A percentile compares a stretch with the other conserved stretches of the same genome.
phyloP scores from a whole-genome alignment of 2,329 filamentous ascomycete species.

The Cordyceps cateniannulata region DNA sequence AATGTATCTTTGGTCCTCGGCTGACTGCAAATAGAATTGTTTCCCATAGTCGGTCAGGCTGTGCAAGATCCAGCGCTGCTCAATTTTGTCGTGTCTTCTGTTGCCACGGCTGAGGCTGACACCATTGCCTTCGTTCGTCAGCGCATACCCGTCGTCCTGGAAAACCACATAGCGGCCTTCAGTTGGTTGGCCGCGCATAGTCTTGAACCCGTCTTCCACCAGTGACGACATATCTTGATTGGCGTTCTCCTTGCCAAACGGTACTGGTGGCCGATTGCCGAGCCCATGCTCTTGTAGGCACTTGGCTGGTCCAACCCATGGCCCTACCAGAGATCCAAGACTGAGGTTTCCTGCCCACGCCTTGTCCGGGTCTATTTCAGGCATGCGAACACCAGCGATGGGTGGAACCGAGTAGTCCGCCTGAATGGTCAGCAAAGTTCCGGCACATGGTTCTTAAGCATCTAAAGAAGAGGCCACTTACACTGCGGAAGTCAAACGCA shows the following conservation, averaged over 20 bases:
- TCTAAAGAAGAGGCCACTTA: background rate
- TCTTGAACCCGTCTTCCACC: slow-evolving; percentile 46
- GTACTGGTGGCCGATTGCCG: slow-evolving; percentile 25
- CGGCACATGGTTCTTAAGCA: background rate
- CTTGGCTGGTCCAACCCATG: slow-evolving; percentile 33
- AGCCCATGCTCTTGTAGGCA: slow-evolving; percentile 25
- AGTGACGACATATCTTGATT: slow-evolving; percentile 26
- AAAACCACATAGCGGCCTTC: slow-evolving; percentile 49
- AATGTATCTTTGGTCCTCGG: slow-evolving; percentile 21
- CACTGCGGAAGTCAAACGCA: slow-evolving; percentile 34
- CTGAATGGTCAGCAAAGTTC: background rate
- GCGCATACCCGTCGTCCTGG: slow-evolving; percentile 34
- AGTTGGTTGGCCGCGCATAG: slow-evolving; percentile 41
- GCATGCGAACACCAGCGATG: slow-evolving; percentile 31
- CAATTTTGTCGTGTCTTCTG: slow-evolving; percentile 29
- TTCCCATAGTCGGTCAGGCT: slow-evolving; percentile 18
- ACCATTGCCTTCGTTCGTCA: slow-evolving; percentile 25
- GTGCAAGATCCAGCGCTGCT: slow-evolving; percentile 45
- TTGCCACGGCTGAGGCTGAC: slow-evolving; percentile 10
- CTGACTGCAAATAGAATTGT: slow-evolving; percentile 21
- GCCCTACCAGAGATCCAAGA: slow-evolving; percentile 12
- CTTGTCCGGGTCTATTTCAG: slow-evolving; percentile 24
- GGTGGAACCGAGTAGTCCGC: slow-evolving; percentile 39
- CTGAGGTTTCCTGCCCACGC: slow-evolving; percentile 28
- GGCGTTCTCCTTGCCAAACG: slow-evolving; percentile 33